A percentile compares a stretch with the other conserved stretches of the same genome.
Conservation (phyloP, 177 flowering plant species). For the Telopea speciosissima region DNA sequence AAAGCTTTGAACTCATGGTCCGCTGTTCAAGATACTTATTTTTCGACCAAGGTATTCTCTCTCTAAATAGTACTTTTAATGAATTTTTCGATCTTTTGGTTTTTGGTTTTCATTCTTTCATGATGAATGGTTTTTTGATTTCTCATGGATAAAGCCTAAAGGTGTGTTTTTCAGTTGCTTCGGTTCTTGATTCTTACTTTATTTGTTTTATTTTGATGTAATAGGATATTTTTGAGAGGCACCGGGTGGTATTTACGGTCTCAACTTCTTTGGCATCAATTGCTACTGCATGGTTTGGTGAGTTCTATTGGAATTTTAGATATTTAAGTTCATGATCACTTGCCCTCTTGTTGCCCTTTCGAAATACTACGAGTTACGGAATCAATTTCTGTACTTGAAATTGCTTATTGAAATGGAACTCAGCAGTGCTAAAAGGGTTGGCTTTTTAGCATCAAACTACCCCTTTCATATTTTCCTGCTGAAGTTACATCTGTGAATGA, state of each 20-base stretch:
- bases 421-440: neutral
- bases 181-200: neutral
- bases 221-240: constrained; percentile 85
- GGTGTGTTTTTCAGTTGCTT: neutral
- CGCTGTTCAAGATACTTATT: constrained; percentile 71
- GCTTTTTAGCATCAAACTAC: no score
- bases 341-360: neutral
- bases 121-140: constrained; percentile 5
- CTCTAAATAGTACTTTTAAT: neutral
- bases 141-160: neutral
- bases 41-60: constrained; percentile 34
- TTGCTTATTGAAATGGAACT: neutral
- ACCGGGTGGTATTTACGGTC: constrained; percentile 78
- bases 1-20: constrained; percentile 59
- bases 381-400: neutral
- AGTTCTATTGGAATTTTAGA: constrained; percentile 14
- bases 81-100: constrained; percentile 3
- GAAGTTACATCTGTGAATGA: no score
- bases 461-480: no score
- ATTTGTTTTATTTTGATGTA: constrained; percentile 7
- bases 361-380: neutral
- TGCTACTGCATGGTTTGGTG: constrained; percentile 69
- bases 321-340: neutral
- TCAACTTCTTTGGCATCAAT: constrained; percentile 83
- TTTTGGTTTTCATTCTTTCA: neutral